Conservation (phyloP, 2,329 filamentous ascomycete species). For the Pestalotiopsis sp. region DNA sequence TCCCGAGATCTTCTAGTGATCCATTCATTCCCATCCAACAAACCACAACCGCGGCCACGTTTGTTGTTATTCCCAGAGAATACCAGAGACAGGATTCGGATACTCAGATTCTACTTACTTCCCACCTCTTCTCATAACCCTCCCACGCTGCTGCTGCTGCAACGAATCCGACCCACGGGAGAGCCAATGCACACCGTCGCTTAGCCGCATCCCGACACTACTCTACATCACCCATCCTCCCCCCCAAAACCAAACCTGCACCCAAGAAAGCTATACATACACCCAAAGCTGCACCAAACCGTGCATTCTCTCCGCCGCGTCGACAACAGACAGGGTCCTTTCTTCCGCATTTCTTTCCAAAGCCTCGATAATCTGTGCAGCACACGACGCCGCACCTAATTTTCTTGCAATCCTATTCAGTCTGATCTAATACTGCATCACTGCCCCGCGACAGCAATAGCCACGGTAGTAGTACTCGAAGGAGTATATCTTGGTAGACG, state of each 20-base stretch:
- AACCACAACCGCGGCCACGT: too few species aligned
- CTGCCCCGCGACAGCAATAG: background rate
- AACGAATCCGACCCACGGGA: background rate
- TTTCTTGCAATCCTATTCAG: background rate
- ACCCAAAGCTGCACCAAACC: background rate
- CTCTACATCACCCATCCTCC: background rate
- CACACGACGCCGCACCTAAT: background rate
- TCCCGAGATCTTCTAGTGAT: background rate
- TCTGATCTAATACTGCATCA: background rate
- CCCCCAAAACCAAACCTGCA: background rate
- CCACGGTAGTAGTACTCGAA: background rate
- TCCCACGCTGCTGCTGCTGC: background rate
- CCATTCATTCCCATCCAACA: too few species aligned
- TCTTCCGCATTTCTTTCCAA: background rate
- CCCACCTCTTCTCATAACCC: background rate
- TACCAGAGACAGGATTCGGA: too few species aligned
- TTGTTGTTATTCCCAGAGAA: too few species aligned
- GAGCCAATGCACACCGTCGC: background rate
- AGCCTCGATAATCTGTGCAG: too few species aligned
- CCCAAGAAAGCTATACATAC: background rate
- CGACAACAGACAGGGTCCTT: background rate
- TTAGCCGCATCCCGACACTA: background rate
- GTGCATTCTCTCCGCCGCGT: background rate
- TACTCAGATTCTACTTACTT: too few species aligned
- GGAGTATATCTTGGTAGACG: background rate